Base-by-base conservation (phyloP, 345 rosid species). In the Raphanus sativus region DNA sequence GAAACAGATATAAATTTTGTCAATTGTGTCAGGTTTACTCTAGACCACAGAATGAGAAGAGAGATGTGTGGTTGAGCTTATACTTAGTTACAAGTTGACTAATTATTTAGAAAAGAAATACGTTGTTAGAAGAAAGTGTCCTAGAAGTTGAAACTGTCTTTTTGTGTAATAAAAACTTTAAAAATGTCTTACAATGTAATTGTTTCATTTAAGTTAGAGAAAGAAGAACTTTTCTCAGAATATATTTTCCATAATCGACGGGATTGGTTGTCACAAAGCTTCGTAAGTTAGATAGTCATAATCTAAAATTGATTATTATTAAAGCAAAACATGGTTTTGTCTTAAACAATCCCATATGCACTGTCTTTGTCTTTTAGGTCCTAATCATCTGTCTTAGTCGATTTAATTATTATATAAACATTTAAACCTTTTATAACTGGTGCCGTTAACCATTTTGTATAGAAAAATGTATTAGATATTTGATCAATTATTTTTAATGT, bases 301-400 rank as follows among this genome's bases (percentile, higher is more conserved):
- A 28, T 67, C 82, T 16, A 11, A 36, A 65, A 34, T 62, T 60
- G 29, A 67, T 48, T 58, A 32, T 60, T 58, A 45, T 36, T 16
- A 64, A 64, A 52, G 52, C n/a, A 66, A 64, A 78, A 77, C 63
- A 78, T 78, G 70, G 74, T 26, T 67, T 62, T 79, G 78, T 73
- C 45, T 67, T 60, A 67, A 50, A 73, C 75, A 79, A 79, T 67
- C 70, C 60, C 82, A 79, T 74, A 74, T 74, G 78, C 61, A 13
- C 4, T 73, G 82, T 73, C 65, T 36, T 79, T 66, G 56, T 65
- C 29, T 48, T 52, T 66, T 67, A 61, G 32, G 74, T 78, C 67
- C 36, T 79, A 79, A 62, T 79, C 77, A 65, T 48, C 29, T 66
- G 74, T 72, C 73, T 25, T 78, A 72, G 73, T 66, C 56, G 8